These are phyloP conservation scores for Anthracocystis walkeri DNA, from an alignment of 1,284 basidiomycete genomes.

Conservation along the genomic window DNA sequence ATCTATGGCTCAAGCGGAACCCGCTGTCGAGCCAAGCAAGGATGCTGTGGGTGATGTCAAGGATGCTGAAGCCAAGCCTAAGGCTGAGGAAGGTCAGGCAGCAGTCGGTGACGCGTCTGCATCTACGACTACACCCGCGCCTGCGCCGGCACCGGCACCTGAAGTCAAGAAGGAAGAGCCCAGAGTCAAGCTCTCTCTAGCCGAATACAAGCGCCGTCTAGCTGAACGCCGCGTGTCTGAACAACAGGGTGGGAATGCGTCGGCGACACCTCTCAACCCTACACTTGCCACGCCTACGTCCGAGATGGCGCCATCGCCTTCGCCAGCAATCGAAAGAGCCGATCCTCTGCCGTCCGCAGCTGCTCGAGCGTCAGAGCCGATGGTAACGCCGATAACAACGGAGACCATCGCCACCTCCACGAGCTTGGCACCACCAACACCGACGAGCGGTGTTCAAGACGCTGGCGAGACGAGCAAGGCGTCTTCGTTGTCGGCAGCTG, in stretches of 20 bases:
- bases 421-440: slow-evolving; percentile 8
- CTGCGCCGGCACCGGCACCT: slow-evolving; percentile 12
- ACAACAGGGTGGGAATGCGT: slow-evolving; percentile 20
- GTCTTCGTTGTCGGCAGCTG: slow-evolving; percentile 13
- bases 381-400: slow-evolving; percentile 7
- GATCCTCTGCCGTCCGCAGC: slow-evolving; percentile 16
- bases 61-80: background rate
- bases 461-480: slow-evolving; percentile 17
- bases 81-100: slow-evolving; percentile 4
- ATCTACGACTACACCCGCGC: background rate
- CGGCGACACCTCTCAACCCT: slow-evolving; percentile 22
- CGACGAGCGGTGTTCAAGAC: slow-evolving; percentile 7
- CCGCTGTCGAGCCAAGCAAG: background rate
- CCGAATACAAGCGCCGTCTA: slow-evolving; percentile 67
- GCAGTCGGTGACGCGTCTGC: background rate
- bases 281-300: slow-evolving; percentile 26
- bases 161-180: slow-evolving; percentile 57
- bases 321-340: slow-evolving; percentile 22
- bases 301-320: slow-evolving; percentile 27
- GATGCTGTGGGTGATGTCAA: slow-evolving; percentile 1
- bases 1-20: background rate
- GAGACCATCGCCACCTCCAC: slow-evolving; percentile 9
- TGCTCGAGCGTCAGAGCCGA: slow-evolving; percentile 16
- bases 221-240: slow-evolving; percentile 59
- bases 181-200: slow-evolving; percentile 62